Base-by-base conservation (phyloP, 2,329 filamentous ascomycete genomes). In the Talaromyces sp. region DNA sequence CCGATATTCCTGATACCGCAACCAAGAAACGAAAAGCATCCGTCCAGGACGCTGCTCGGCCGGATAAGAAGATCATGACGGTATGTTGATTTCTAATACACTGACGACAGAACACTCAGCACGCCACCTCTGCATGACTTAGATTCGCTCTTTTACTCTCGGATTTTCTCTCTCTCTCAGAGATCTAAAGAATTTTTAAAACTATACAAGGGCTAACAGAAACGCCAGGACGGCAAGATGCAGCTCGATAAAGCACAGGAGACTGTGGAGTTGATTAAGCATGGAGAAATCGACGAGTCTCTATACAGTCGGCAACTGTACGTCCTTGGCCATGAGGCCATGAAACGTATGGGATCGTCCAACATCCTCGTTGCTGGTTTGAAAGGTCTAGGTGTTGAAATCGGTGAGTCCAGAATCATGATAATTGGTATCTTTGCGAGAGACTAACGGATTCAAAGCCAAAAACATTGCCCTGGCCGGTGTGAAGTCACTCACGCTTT, bases 281-380 rank as follows among this genome's bases (percentile, higher is more conserved):
- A 82, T 66, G 83, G 82, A 65, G 84, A 86, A 65, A 87, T 87
- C 65, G 84, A 87, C 66, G 84, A 87, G 73, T 85, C 83, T 40
- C 75, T 87, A 57, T 87, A 87, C 76, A 86, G 84, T 71, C 77
- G 84, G 65, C 84, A 87, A 76, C 81, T 87, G 70, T 77, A 88
- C 67, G 85, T 88, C 57, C 82, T 88, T 57, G 85, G 94, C 57
- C 85, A 88, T 70, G 85, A 88, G 74, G 85, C 94, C 64, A 99
- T 99, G 94, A 97, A 96, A 82, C 91, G 94, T 69, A 99, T 99
- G 94, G 85, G 92, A 69, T 89, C 91, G 62, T 97, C 94, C 57
- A 95, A 97, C 71, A 84, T 99, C 60, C 88, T 99, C 55, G 82
- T 99, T 58, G 89, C 93, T 62, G 94, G 94, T 63, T 80, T 97